Percentiles rank a stretch among this genome's conserved stretches.
Evolutionary conservation across 768 basidiomycete genomes (phyloP).

Genomic region (Daedaleopsis nitida): DNA sequence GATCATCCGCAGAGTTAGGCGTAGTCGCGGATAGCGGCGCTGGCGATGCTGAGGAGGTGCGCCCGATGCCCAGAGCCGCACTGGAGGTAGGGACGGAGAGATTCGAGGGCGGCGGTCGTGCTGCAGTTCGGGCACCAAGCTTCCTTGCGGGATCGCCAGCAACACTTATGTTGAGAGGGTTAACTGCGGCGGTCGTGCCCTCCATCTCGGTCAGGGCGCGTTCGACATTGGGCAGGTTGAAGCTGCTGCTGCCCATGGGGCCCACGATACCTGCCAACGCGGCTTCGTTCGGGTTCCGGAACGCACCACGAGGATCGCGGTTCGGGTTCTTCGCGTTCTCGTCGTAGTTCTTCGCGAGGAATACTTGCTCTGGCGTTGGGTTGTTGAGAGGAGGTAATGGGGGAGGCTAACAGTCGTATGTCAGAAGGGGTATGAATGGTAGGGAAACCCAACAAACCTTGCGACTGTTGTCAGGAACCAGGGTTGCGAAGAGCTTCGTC

Average conservation of each 20-base stretch:
- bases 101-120: conserved; percentile 19
- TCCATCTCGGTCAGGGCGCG: conserved; percentile 90
- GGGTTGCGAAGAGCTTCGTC: conserved; percentile 62
- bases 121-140: conserved; percentile 21
- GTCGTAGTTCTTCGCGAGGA: conserved; percentile 90
- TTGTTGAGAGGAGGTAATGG: conserved; percentile 77
- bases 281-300: conserved; percentile 74
- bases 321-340: conserved; percentile 89
- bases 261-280: conserved; percentile 83
- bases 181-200: conserved; percentile 42
- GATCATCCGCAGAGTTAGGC: conserved; percentile 53
- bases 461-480: conserved; percentile 76
- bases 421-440: neutral
- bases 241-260: conserved; percentile 85
- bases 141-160: conserved; percentile 38
- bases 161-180: conserved; percentile 30
- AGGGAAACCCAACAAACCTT: conserved; percentile 51
- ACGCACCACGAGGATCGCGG: conserved; percentile 85
- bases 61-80: conserved; percentile 12
- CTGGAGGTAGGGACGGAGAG: conserved; percentile 24
- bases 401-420: conserved; percentile 46
- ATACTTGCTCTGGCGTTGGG: conserved; percentile 85
- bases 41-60: conserved; percentile 32
- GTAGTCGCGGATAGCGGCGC: conserved; percentile 29
- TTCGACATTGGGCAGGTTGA: conserved; percentile 86